A percentile compares a stretch with the other conserved stretches of the same genome.
These are phyloP conservation scores for Phytophthora pluvialis DNA, from an alignment of 352 stramenopile genomes.

Conservation along the genomic window DNA sequence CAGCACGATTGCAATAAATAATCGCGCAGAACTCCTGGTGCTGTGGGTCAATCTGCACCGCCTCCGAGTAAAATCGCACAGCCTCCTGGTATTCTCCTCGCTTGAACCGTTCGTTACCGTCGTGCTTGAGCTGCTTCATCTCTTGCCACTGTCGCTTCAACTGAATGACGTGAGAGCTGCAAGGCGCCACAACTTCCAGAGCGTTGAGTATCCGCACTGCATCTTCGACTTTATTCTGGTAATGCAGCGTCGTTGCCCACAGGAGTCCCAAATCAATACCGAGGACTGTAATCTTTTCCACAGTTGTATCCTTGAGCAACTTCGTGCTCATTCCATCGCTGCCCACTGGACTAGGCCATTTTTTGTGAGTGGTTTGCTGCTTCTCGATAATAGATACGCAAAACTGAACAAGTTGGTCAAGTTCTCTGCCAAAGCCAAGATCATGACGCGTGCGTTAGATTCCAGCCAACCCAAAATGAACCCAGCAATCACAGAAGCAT, in stretches of 20 bases:
- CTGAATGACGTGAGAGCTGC: slow-evolving; percentile 74
- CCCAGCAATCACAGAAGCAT: slow-evolving; percentile 23
- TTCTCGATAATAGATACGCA: slow-evolving; percentile 62
- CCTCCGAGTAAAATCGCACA: slow-evolving; percentile 67
- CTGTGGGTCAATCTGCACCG: slow-evolving; percentile 62
- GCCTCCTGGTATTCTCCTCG: slow-evolving; percentile 58
- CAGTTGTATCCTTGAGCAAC: slow-evolving; percentile 20
- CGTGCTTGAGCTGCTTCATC: slow-evolving; percentile 74
- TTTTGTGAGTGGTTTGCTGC: slow-evolving; percentile 37
- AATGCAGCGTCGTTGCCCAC: slow-evolving; percentile 70
- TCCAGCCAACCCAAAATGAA: background rate
- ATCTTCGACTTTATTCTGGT: slow-evolving; percentile 72
- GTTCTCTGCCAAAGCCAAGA: slow-evolving; percentile 51
- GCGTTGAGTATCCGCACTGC: slow-evolving; percentile 59
- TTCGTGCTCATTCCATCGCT: slow-evolving; percentile 13
- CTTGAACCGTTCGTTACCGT: slow-evolving; percentile 77
- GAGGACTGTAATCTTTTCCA: slow-evolving; percentile 54
- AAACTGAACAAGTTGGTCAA: slow-evolving; percentile 54
- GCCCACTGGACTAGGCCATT: background rate
- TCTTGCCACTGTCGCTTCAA: slow-evolving; percentile 67
- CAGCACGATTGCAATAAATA: slow-evolving; percentile 85
- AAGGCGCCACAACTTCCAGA: slow-evolving; percentile 69
- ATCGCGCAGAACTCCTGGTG: slow-evolving; percentile 81
- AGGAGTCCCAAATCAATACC: slow-evolving; percentile 71
- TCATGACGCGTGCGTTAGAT: slow-evolving; percentile 5